Evolutionary conservation across 2,329 filamentous ascomycete genomes (phyloP), one percentile per base, ranked within the genome.

Genomic region (Herpotrichia juniperi): DNA sequence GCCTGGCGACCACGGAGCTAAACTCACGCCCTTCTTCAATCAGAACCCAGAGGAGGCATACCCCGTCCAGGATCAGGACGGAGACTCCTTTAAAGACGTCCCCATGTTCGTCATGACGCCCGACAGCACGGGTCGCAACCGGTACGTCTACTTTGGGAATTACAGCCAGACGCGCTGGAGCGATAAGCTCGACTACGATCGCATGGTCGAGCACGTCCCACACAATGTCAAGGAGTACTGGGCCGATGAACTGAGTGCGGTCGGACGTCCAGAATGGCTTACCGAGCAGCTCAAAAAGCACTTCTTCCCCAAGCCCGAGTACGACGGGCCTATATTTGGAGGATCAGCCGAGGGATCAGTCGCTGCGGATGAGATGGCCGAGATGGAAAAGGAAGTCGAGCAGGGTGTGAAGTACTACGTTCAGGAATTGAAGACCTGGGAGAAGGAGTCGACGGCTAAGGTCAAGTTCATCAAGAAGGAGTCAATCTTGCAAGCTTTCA

Each of bases 1-100:
- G 0, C 74, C 77, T 2, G 76, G 77, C 45, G 35, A 65, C 17
- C 76, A 80, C 49, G 78, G 78, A 25, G 78, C 77, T 4, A 80
- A 79, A 53, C 61, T 80, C 8, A 77, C 74, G 1, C 71, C 76
- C 0, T 76, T 80, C 67, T 78, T 77, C 71, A 78, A 78, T 57
- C 54, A 63, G 7, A 64, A 68, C 3, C 61, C 64, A 0, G 61
- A 66, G n/a, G 71, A 73, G 9, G 47, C 55, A 4, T 67, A 53
- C 14, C 57, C 69, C 6, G 54, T 51, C 1, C 64, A 59, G 7
- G 50, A 56, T 3, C 59, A 59, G 7, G 49, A 55, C 2, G 59
- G 66, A 6, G 53, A 49, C 25, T 66, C 71, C 3, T 76, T 74
- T 52, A 51, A 63, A n/a, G 57, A 76, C 22, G 71, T 74, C 0